Evolutionary conservation across 768 basidiomycete species (phyloP).

Genomic region (Mycena galericulata): DNA sequence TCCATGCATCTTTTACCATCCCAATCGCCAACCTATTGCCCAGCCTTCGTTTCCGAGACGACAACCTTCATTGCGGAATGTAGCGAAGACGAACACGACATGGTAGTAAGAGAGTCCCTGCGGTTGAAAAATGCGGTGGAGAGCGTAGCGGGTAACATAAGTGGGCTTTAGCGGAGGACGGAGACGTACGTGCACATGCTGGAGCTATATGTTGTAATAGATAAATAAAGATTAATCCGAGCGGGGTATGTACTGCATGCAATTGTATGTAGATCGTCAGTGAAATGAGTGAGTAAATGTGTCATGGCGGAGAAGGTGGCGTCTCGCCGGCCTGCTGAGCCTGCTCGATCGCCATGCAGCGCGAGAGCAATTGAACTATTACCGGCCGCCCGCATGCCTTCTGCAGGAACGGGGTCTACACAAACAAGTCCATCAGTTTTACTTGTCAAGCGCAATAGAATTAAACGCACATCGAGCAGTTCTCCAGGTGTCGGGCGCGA

Average conservation of each 20-base stretch:
- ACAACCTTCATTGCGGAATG: constrained; percentile 90
- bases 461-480: constrained; percentile 66
- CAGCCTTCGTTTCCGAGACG: constrained; percentile 85
- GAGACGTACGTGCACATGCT: constrained; percentile 4
- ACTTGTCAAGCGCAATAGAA: background rate
- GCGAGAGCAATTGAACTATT: constrained; percentile 73
- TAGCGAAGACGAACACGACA: constrained; percentile 89
- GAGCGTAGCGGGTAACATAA: constrained; percentile 74
- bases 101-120: constrained; percentile 78
- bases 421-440: constrained; percentile 5
- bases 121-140: constrained; percentile 79
- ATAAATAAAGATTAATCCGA: constrained; percentile 35
- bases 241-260: constrained; percentile 30
- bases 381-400: constrained; percentile 77
- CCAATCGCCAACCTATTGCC: too few species aligned
- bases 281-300: constrained; percentile 5
- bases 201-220: constrained; percentile 24
- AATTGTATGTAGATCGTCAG: constrained; percentile 7
- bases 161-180: constrained; percentile 50
- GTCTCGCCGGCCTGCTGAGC: constrained; percentile 40
- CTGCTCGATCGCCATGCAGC: constrained; percentile 77
- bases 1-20: background rate
- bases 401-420: constrained; percentile 71
- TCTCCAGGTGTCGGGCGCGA: constrained; percentile 68
- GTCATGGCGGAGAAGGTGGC: constrained; percentile 24